phyloP scores from a whole-genome alignment of 257 asterid genomes.

The Fraxinus cuspidata region DNA sequence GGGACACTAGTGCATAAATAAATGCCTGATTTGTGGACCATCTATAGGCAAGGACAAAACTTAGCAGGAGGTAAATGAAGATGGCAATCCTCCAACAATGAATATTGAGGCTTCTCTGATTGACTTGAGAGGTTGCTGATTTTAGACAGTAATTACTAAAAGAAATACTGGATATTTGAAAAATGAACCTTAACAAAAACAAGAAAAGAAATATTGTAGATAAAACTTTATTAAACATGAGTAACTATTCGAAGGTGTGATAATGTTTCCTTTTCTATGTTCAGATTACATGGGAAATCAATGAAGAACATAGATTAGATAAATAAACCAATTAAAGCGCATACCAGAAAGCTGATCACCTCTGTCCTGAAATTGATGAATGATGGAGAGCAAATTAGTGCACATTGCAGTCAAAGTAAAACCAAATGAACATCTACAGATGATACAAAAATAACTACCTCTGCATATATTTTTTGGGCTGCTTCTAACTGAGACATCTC shows the following conservation, averaged over 20 bases:
- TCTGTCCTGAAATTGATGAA: slow-evolving; percentile 59
- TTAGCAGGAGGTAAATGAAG: background rate
- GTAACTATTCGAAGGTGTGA: background rate
- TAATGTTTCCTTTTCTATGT: background rate
- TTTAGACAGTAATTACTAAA: background rate
- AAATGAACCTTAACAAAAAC: background rate
- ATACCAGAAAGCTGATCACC: slow-evolving; percentile 64
- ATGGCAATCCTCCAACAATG: background rate
- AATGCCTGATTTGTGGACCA: background rate
- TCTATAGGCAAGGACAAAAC: background rate
- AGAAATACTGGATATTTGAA: background rate
- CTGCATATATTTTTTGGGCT: slow-evolving; percentile 75
- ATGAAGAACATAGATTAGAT: slow-evolving; percentile 2
- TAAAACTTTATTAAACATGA: background rate
- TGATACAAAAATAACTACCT: slow-evolving; percentile 41
- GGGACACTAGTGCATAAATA: background rate
- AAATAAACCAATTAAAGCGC: slow-evolving; percentile 20
- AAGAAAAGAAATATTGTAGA: background rate
- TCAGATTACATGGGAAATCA: slow-evolving; percentile 10
- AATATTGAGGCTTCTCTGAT: background rate
- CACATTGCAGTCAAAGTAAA: slow-evolving; percentile 9
- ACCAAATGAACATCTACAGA: slow-evolving; percentile 8
- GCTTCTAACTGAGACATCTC: slow-evolving; percentile 96
- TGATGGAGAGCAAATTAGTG: slow-evolving; percentile 27
- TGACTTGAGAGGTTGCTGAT: background rate